These are phyloP conservation scores for Allium cepa DNA, from an alignment of 106 monocot species.

Conservation along the genomic window DNA sequence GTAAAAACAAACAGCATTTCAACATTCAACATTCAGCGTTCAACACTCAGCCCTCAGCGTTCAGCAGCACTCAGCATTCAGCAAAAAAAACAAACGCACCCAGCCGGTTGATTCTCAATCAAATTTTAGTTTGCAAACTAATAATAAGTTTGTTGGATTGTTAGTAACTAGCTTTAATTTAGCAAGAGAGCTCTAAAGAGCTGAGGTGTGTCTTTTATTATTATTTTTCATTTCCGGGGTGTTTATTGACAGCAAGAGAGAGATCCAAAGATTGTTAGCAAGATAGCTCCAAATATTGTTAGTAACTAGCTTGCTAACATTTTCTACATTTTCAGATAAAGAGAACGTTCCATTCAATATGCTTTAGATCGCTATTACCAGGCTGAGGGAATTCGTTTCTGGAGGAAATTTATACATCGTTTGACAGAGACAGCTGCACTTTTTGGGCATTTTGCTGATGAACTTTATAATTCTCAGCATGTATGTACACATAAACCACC, in stretches of 20 bases:
- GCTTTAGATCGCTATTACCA: constrained; percentile 33
- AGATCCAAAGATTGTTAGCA: no score
- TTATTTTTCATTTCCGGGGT: background rate
- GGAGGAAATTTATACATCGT: constrained; percentile 84
- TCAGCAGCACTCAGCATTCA: no score
- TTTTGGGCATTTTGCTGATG: constrained; percentile 54
- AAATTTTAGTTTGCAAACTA: constrained; percentile 59
- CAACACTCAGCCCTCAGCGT: no score
- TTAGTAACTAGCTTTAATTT: constrained; percentile 74
- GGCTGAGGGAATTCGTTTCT: constrained; percentile 48
- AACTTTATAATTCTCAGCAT: constrained; percentile 37
- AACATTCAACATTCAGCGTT: no score
- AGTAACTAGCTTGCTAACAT: background rate
- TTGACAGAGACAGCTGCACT: constrained; percentile 61
- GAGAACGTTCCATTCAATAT: constrained; percentile 56
- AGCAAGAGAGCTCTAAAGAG: constrained; percentile 61
- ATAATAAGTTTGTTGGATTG: constrained; percentile 78
- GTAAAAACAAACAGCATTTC: no score
- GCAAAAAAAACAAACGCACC: no score
- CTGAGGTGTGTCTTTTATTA: constrained; percentile 46
- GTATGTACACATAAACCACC: constrained; percentile 25
- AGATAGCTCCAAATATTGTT: no score
- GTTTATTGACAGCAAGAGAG: background rate
- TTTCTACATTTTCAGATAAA: constrained; percentile 54
- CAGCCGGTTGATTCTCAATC: constrained; percentile 57